Evolutionary conservation across 257 asterid species (phyloP).

Genomic region (Plantago major): DNA sequence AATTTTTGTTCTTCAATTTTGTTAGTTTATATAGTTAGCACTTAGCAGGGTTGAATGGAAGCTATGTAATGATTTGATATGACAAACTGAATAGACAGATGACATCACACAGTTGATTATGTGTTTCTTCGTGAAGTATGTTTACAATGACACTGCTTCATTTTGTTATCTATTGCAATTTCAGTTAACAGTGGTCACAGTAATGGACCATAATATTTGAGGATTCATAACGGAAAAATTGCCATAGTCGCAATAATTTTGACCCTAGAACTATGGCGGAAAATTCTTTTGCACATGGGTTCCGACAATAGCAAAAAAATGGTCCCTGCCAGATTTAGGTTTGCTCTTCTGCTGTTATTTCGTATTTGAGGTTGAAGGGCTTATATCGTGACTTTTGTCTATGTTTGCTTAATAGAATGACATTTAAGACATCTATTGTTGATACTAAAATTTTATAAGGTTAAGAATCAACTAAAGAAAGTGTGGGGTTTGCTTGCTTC

Average conservation of each 20-base stretch:
- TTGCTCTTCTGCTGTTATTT: not conserved
- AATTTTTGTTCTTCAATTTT: too few relatives aligned
- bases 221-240: not conserved
- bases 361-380: slow-evolving; percentile 1
- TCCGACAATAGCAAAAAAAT: not conserved
- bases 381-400: not conserved
- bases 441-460: not conserved
- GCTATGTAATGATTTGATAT: too few relatives aligned
- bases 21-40: too few relatives aligned
- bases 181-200: not conserved
- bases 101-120: too few relatives aligned
- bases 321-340: not conserved
- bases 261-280: too few relatives aligned
- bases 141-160: too few relatives aligned
- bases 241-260: too few relatives aligned
- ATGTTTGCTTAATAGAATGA: not conserved
- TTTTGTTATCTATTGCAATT: too few relatives aligned
- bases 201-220: not conserved
- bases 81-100: too few relatives aligned
- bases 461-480: not conserved
- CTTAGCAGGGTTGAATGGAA: too few relatives aligned
- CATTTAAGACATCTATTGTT: not conserved
- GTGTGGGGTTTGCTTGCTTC: slow-evolving; percentile 10
- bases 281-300: not conserved
- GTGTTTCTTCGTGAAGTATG: too few relatives aligned